phyloP scores from a whole-genome alignment of 1,284 basidiomycete genomes.

The Ceratobasidium sp. region DNA sequence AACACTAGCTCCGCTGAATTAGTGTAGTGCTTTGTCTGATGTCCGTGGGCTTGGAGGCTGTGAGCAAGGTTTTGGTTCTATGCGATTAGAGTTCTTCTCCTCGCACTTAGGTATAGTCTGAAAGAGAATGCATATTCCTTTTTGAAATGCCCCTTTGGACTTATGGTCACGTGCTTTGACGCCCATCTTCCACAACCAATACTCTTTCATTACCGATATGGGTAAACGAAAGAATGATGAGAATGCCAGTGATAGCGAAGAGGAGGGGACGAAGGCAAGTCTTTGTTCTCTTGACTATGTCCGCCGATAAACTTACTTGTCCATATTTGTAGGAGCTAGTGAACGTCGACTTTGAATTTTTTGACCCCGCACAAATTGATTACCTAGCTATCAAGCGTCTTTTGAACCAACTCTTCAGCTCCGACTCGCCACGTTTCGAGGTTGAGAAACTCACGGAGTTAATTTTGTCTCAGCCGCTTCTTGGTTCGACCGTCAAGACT shows the following conservation, averaged over 20 bases:
- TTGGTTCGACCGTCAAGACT: constrained; percentile 92
- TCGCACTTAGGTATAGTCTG: background rate
- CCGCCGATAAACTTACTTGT: background rate
- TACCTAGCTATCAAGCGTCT: constrained; percentile 87
- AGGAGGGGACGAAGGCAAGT: constrained; percentile 5
- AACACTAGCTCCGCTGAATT: too few relatives aligned
- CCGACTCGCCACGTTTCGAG: constrained; percentile 79
- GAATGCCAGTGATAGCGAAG: constrained; percentile 7
- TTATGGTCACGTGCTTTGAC: background rate
- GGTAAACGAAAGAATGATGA: constrained; percentile 32
- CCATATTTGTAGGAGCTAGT: constrained; percentile 63
- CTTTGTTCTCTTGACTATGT: background rate
- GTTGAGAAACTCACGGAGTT: constrained; percentile 80
- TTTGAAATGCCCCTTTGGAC: background rate
- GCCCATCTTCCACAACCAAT: background rate
- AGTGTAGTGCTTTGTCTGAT: too few relatives aligned
- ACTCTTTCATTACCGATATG: background rate
- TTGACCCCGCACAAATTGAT: constrained; percentile 83
- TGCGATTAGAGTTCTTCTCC: background rate
- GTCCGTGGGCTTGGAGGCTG: too few relatives aligned
- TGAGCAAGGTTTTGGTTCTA: background rate
- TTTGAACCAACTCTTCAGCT: constrained; percentile 80
- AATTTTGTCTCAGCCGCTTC: constrained; percentile 74
- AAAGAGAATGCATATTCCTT: background rate
- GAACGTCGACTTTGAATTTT: constrained; percentile 93